Evolutionary conservation across 2,329 filamentous ascomycete genomes (phyloP), one percentile per base, ranked within the genome.

Genomic region (Colletotrichum chrysophilum): DNA sequence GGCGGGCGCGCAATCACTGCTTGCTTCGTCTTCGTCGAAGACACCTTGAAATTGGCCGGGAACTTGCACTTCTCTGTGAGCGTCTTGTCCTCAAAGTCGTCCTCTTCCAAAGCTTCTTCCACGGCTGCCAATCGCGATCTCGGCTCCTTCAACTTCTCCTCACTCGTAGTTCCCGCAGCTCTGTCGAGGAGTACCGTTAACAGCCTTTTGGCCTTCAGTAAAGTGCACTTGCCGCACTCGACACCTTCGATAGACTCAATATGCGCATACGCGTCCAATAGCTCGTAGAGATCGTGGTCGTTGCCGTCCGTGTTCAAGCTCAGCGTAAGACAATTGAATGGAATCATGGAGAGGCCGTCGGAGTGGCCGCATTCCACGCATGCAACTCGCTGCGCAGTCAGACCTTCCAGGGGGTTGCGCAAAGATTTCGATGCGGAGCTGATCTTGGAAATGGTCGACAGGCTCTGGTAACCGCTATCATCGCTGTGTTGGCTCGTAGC

Each of bases 321-420:
- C 1, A 98, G 91, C 0, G 96, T 98, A 62, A 98, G 87, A 81
- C 96, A 98, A 81, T 97, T 98, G 88, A 98, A 98, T 0, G 96
- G 95, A 24, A 95, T 97, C 86, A 98, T 91, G 2, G 94, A 96
- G 16, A 98, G 88, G 2, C 96, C 96, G 80, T 98, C 96, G 0
- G 95, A 96, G 84, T 94, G 94, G 9, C 95, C 95, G 82, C 97
- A 99, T 61, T 89, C 89, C 71, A 94, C 93, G 83, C 97, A 99
- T 0, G 95, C 94, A 2, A 98, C 96, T 52, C 96, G 91, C 84
- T 98, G 96, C 2, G 96, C 96, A 10, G 96, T 89, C 24, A 98
- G 87, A 0, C 97, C 97, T 82, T 98, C 96, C 3, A 98, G 87
- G 0, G 97, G 97, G 79, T 97, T 98, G 61, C 90, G 89, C 7